These are phyloP conservation scores for Punica granatum DNA, from an alignment of 345 rosid genomes.

Conservation along the genomic window DNA sequence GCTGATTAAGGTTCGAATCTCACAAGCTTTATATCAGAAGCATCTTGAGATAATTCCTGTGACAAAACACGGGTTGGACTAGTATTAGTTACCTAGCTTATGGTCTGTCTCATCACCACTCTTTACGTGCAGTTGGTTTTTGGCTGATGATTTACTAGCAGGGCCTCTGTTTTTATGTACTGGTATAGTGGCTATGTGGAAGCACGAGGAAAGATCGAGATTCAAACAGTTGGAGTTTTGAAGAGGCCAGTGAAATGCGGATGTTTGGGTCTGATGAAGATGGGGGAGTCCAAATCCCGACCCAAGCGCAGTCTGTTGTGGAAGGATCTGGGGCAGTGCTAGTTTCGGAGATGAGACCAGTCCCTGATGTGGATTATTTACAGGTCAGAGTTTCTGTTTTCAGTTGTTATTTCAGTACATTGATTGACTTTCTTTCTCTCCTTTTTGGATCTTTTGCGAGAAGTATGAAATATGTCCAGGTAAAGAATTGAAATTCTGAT, in stretches of 20 bases:
- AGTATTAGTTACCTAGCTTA: neutral
- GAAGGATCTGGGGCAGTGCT: constrained; percentile 70
- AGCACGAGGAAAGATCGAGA: constrained; percentile 38
- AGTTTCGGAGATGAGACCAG: constrained; percentile 61
- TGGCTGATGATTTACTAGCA: constrained; percentile 65
- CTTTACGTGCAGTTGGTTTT: constrained; percentile 46
- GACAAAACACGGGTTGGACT: no score
- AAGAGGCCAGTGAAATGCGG: constrained; percentile 34
- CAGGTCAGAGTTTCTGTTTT: constrained; percentile 42
- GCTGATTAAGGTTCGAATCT: neutral
- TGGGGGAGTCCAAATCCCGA: constrained; percentile 49
- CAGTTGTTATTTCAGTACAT: neutral
- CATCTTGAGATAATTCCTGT: neutral
- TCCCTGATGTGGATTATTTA: constrained; percentile 81
- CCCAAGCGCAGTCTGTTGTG: constrained; percentile 64
- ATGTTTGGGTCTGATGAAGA: constrained; percentile 64
- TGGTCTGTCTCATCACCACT: constrained; percentile 18
- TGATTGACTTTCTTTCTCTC: neutral
- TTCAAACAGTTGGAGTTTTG: constrained; percentile 24
- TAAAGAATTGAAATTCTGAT: neutral
- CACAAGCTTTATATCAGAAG: neutral
- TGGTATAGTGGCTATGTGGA: constrained; percentile 78
- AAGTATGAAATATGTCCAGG: neutral
- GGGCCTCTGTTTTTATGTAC: constrained; percentile 61
- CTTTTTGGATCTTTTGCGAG: neutral